phyloP scores from a whole-genome alignment of 116 monocot genomes.

The Trichopus zeylanicus region DNA sequence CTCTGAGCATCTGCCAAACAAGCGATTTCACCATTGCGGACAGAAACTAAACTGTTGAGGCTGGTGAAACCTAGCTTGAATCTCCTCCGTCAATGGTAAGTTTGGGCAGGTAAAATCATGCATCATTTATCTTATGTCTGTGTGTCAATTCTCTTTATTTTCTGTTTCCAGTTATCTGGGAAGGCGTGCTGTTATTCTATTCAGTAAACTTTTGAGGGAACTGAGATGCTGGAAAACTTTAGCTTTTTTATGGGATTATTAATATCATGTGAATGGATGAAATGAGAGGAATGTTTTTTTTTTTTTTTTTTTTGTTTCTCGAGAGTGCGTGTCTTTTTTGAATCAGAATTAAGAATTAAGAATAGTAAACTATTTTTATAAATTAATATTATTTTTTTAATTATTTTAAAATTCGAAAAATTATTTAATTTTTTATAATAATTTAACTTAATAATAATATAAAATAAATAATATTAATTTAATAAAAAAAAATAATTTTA shows the following conservation, averaged over 20 bases:
- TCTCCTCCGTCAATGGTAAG: neutral
- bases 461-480: no score
- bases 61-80: conserved; percentile 11
- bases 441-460: no score
- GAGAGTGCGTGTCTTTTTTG: no score
- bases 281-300: conserved; percentile 8
- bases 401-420: no score
- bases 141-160: neutral
- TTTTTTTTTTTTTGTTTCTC: neutral
- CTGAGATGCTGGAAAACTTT: conserved; percentile 20
- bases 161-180: neutral
- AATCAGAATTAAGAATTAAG: no score
- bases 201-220: conserved; percentile 14
- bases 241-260: conserved; percentile 11
- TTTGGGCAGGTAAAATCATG: neutral
- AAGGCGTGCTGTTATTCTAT: conserved; percentile 9
- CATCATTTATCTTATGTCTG: neutral
- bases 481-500: no score
- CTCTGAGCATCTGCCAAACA: neutral
- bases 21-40: neutral
- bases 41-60: neutral
- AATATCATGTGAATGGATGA: no score
- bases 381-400: no score
- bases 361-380: no score
- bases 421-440: no score